Conservation (phyloP, 2,329 filamentous ascomycete genomes). For the Basipetospora sp. region DNA sequence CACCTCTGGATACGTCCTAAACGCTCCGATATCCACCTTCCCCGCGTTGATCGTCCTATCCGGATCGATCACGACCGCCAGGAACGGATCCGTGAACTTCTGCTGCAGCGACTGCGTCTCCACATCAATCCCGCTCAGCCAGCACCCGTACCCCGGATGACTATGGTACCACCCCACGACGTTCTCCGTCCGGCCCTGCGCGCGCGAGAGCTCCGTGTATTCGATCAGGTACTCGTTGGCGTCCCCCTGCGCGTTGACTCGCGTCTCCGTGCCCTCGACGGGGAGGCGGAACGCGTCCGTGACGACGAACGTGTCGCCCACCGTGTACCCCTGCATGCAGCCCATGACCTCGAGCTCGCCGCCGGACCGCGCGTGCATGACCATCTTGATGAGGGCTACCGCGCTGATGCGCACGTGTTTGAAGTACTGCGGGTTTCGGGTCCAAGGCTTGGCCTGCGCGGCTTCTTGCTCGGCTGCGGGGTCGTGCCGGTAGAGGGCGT, state of each 20-base stretch:
- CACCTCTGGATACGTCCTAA: conserved; percentile 77
- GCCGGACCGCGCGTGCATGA: conserved; percentile 94
- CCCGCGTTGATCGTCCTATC: conserved; percentile 88
- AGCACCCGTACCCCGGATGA: conserved; percentile 95
- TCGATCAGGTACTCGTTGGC: conserved; percentile 94
- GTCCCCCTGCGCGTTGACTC: conserved; percentile 89
- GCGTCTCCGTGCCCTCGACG: conserved; percentile 94
- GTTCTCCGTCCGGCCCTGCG: conserved; percentile 71
- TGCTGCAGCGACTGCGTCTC: conserved; percentile 77
- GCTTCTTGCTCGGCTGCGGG: conserved; percentile 50
- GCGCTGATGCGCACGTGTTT: conserved; percentile 86
- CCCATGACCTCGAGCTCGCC: conserved; percentile 93
- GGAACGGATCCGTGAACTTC: conserved; percentile 72
- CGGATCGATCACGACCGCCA: conserved; percentile 91
- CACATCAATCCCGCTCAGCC: conserved; percentile 93
- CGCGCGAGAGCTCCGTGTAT: conserved; percentile 62
- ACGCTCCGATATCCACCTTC: conserved; percentile 94
- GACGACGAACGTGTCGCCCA: conserved; percentile 72
- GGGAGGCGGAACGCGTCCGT: conserved; percentile 88
- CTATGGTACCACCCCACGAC: conserved; percentile 96
- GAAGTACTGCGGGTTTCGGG: conserved; percentile 69
- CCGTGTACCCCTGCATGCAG: conserved; percentile 88
- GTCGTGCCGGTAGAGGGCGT: conserved; percentile 83
- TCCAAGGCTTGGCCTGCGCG: conserved; percentile 57
- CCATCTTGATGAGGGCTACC: conserved; percentile 93